These are phyloP conservation scores for Diaporthe sp. DNA, from an alignment of 2,329 filamentous ascomycete genomes.

Conservation along the genomic window DNA sequence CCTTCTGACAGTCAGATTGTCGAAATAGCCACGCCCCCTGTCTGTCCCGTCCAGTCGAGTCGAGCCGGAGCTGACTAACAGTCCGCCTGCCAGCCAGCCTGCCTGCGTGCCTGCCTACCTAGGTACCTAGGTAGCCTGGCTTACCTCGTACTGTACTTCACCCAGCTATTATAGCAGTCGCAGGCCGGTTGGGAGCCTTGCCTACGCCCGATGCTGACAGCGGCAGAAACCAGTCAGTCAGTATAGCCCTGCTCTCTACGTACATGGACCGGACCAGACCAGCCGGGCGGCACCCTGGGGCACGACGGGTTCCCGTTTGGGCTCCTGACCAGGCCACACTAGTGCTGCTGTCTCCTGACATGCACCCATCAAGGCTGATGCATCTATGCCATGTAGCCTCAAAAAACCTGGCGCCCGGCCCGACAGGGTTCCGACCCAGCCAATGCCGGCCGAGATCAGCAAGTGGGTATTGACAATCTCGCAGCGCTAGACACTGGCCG, in stretches of 20 bases:
- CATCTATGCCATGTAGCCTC: not conserved
- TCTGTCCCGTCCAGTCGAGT: not conserved
- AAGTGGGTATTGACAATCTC: constrained; percentile 25
- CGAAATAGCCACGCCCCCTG: not conserved
- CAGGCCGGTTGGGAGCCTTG: not conserved
- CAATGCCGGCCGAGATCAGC: constrained; percentile 25
- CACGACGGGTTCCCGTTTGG: constrained; percentile 6
- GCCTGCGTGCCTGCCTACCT: not conserved
- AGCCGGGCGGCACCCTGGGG: not conserved
- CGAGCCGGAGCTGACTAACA: no score
- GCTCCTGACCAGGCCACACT: constrained; percentile 21
- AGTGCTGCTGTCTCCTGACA: constrained; percentile 18
- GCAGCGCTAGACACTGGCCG: constrained; percentile 1
- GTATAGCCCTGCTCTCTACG: not conserved
- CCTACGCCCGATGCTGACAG: not conserved
- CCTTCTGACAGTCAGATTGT: constrained; percentile 3
- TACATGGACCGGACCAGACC: constrained; percentile 9
- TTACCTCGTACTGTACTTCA: not conserved
- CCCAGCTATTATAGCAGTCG: not conserved
- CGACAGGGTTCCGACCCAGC: constrained; percentile 21
- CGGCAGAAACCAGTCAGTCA: not conserved
- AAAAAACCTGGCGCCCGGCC: not conserved
- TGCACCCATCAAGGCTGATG: not conserved
- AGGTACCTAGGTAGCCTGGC: not conserved
- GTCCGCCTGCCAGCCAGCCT: no score